Percentiles rank a stretch among this genome's conserved stretches.
Evolutionary conservation across 768 basidiomycete genomes (phyloP).

Genomic region (Collybiopsis confluens): DNA sequence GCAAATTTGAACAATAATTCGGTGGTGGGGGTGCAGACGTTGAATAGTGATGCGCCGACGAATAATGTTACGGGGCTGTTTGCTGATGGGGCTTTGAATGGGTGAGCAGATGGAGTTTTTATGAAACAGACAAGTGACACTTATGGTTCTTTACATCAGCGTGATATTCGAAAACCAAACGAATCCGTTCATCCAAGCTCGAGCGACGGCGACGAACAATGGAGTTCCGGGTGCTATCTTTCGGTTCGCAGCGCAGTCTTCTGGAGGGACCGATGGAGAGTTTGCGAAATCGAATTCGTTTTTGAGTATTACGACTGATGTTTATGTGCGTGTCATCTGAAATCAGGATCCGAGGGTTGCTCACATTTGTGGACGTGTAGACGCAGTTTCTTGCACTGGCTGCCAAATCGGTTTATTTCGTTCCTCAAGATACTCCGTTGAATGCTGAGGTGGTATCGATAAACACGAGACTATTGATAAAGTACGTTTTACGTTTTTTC

Average conservation of each 20-base stretch:
- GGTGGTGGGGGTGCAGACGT: conserved; percentile 31
- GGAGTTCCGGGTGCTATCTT: conserved; percentile 62
- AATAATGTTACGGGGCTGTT: conserved; percentile 53
- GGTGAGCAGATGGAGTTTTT: conserved; percentile 30
- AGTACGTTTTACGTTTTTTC: conserved; percentile 38
- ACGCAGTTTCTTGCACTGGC: conserved; percentile 54
- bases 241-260: conserved; percentile 39
- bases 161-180: conserved; percentile 24
- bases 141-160: conserved; percentile 5
- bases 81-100: conserved; percentile 53
- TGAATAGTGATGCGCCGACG: conserved; percentile 23
- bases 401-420: conserved; percentile 59
- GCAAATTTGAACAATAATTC: conserved; percentile 40
- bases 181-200: conserved; percentile 46
- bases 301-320: conserved; percentile 39
- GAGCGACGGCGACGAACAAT: conserved; percentile 44
- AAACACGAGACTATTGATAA: conserved; percentile 48
- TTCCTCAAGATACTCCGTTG: conserved; percentile 32
- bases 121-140: too few species aligned
- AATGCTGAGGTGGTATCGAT: conserved; percentile 35
- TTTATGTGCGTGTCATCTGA: conserved; percentile 43
- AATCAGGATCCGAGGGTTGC: not conserved
- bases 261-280: conserved; percentile 35
- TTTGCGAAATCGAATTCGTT: conserved; percentile 51
- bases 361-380: conserved; percentile 24